These are phyloP conservation scores for Sugiyamaella lignohabitans DNA, from an alignment of 805 yeast genomes.

Conservation along the genomic window DNA sequence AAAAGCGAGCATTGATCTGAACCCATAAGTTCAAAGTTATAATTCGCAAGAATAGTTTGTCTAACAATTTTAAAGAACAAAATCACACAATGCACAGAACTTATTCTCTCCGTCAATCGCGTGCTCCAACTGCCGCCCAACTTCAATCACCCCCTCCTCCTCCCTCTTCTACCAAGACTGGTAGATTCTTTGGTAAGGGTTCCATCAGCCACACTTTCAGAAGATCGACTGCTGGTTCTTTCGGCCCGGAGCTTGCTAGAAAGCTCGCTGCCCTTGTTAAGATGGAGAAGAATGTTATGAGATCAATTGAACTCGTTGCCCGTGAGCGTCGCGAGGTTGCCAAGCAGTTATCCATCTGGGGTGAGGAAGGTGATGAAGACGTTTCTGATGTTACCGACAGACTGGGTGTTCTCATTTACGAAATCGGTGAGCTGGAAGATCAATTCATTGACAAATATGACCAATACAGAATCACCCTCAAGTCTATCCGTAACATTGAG, in stretches of 20 bases:
- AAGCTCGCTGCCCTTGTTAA: constrained; percentile 87
- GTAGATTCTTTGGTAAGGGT: constrained; percentile 85
- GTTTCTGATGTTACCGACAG: constrained; percentile 96
- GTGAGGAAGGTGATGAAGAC: constrained; percentile 96
- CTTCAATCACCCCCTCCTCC: constrained; percentile 94
- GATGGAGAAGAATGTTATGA: constrained; percentile 93
- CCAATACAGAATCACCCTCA: constrained; percentile 93
- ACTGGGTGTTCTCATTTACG: constrained; percentile 90
- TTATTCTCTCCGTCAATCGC: constrained; percentile 86
- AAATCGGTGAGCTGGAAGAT: constrained; percentile 96
- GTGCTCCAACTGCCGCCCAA: constrained; percentile 98
- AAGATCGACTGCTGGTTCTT: constrained; percentile 79
- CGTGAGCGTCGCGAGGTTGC: constrained; percentile 95
- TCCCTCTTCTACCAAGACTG: constrained; percentile 75
- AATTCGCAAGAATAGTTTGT: too few relatives aligned
- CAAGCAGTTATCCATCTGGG: constrained; percentile 95
- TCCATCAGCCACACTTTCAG: constrained; percentile 42
- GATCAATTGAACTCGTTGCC: constrained; percentile 87
- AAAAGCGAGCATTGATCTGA: too few relatives aligned
- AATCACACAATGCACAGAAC: constrained; percentile 95
- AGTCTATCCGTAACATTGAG: constrained; percentile 93
- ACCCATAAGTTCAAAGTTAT: too few relatives aligned
- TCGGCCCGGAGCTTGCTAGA: constrained; percentile 92
- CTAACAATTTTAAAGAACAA: too few relatives aligned
- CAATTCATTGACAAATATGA: constrained; percentile 97